Evolutionary conservation across 1,284 basidiomycete genomes (phyloP).

Genomic region (Ustilago trichophora): DNA sequence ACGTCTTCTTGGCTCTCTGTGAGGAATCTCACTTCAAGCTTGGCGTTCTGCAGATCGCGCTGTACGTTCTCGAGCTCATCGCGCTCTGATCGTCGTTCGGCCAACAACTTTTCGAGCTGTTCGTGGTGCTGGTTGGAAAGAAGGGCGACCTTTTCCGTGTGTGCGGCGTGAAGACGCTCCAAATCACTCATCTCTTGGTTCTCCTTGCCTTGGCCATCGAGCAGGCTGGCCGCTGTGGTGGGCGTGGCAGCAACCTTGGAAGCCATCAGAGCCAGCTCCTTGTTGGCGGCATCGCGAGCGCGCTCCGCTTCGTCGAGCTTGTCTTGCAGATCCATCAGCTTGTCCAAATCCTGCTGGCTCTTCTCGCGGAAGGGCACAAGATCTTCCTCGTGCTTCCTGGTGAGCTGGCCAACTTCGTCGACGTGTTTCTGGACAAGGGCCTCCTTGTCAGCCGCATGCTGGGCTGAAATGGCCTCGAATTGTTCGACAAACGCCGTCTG

Average conservation of each 20-base stretch:
- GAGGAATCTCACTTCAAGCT: conserved; percentile 42
- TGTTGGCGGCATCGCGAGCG: conserved; percentile 34
- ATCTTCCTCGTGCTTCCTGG: conserved; percentile 25
- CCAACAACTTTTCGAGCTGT: conserved; percentile 22
- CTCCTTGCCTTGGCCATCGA: conserved; percentile 30
- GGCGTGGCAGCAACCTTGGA: conserved; percentile 33
- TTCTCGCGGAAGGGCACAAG: conserved; percentile 37
- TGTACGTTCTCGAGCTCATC: conserved; percentile 23
- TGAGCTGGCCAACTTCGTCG: conserved; percentile 28
- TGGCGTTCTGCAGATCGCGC: conserved; percentile 44
- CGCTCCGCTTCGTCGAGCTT: conserved; percentile 44
- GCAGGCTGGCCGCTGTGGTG: conserved; percentile 22
- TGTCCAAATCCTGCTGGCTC: conserved; percentile 27
- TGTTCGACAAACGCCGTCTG: conserved; percentile 48
- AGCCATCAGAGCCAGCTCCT: conserved; percentile 22
- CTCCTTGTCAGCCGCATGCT: conserved; percentile 34
- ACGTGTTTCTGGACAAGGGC: conserved; percentile 42
- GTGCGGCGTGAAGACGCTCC: conserved; percentile 45
- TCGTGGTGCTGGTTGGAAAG: conserved; percentile 39
- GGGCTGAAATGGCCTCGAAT: conserved; percentile 30
- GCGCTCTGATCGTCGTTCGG: conserved; percentile 20
- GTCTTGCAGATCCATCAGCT: conserved; percentile 51
- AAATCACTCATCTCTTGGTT: conserved; percentile 41
- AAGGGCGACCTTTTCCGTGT: conserved; percentile 43
- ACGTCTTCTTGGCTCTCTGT: conserved; percentile 31